A percentile compares a stretch with the other conserved stretches of the same genome.
Conservation (phyloP, 1,284 basidiomycete species). For the Fomitopsis palustris region DNA sequence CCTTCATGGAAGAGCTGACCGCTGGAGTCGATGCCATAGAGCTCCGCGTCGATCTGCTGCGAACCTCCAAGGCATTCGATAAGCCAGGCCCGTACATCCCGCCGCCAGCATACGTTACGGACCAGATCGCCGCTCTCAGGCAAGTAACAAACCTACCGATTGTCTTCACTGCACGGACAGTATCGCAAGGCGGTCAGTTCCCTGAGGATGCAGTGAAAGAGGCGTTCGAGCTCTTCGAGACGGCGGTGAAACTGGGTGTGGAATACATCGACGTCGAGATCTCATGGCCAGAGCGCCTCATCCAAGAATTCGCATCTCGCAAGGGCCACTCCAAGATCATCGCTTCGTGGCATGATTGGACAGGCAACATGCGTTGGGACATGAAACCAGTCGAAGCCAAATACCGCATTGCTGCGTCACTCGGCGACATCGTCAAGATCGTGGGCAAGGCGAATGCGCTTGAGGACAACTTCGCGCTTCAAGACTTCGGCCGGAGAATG, state of each 20-base stretch:
- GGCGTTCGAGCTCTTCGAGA: slow-evolving; percentile 74
- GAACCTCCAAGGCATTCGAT: slow-evolving; percentile 45
- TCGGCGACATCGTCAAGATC: slow-evolving; percentile 92
- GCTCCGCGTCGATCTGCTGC: slow-evolving; percentile 88
- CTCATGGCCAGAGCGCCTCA: slow-evolving; percentile 62
- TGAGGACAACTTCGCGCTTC: slow-evolving; percentile 81
- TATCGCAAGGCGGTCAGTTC: slow-evolving; percentile 89
- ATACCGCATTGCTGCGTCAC: slow-evolving; percentile 58
- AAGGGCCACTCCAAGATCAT: slow-evolving; percentile 83
- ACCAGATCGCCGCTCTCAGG: slow-evolving; percentile 81
- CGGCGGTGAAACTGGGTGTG: slow-evolving; percentile 81
- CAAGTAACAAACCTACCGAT: slow-evolving; percentile 81
- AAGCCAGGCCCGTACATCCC: slow-evolving; percentile 58
- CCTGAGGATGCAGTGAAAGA: slow-evolving; percentile 76
- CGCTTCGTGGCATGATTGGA: slow-evolving; percentile 94
- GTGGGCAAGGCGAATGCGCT: slow-evolving; percentile 79
- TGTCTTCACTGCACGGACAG: slow-evolving; percentile 89
- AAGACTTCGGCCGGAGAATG: slow-evolving; percentile 61
- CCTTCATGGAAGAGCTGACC: slow-evolving; percentile 69
- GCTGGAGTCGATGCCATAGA: slow-evolving; percentile 93
- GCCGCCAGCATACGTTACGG: slow-evolving; percentile 69
- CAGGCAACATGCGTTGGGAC: slow-evolving; percentile 83
- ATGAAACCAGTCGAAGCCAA: slow-evolving; percentile 64
- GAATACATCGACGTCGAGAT: slow-evolving; percentile 96
- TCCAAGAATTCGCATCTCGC: slow-evolving; percentile 55